Evolutionary conservation across 1,139 yeast genomes (phyloP), one percentile per base, ranked within the genome.

Genomic region (Candida glucosophila): DNA sequence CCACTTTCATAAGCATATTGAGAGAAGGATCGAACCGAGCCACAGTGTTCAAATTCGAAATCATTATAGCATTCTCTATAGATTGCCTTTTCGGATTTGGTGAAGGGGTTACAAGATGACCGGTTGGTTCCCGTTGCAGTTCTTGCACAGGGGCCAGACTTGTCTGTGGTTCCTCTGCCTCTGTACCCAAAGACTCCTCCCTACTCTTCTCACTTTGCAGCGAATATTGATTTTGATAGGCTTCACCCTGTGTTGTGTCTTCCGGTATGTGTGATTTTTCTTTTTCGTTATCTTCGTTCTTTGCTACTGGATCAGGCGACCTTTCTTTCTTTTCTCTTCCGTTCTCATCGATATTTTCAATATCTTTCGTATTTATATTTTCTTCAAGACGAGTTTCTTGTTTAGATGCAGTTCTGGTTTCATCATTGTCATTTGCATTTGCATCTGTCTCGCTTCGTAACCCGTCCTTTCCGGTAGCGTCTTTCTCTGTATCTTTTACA

Each of bases 31-130:
- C 93, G 4, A 67, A 63, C 23, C 81, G 67, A 0, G 96, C 96
- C 49, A 88, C 75, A 2, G 79, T 65, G 39, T 86, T 86, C 39
- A 88, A 64, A 42, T 86, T 82, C 5, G 77, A 72, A 36, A 88
- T 83, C 80, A 86, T 83, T 29, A 79, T 72, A 26, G 78, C 77
- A 44, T 80, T 78, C 27, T 77, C 83, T 1, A 70, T 67, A 5
- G 77, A 63, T 29, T 71, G 68, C 69, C 71, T 67, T 28, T 67
- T 53, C 14, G 9, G 13, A 5, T 10, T 6, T 5, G 6, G 5
- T 8, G 12, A n/a, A 6, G 22, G 6, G 9, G 5, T 11, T 5
- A 8, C n/a, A 8, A 8, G 14, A 6, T 11, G 10, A 5, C 5
- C 6, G 9, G 22, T 12, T 10, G 14, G 5, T n/a, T 20, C 12